A percentile compares a stretch with the other conserved stretches of the same genome.
Evolutionary conservation across 1,284 basidiomycete genomes (phyloP).

Genomic region (Thecaphora frezii): DNA sequence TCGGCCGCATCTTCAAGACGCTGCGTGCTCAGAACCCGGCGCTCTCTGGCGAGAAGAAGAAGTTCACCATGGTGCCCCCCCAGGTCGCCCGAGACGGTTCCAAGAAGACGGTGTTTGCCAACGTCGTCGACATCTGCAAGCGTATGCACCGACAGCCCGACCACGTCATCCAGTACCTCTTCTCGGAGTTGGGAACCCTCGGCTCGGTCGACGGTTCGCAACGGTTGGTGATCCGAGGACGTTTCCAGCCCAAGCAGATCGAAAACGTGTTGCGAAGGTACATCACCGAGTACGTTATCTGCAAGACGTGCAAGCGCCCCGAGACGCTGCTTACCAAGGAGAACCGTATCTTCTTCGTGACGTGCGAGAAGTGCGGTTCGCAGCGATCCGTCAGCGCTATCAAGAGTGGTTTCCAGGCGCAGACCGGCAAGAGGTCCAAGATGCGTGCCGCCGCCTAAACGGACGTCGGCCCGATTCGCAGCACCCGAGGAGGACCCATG

Average conservation of each 20-base stretch:
- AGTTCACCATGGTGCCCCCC: conserved; percentile 97
- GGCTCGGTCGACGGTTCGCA: conserved; percentile 91
- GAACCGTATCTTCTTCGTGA: conserved; percentile 99
- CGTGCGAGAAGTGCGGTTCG: conserved; percentile 90
- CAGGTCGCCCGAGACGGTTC: conserved; percentile 88
- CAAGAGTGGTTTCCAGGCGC: conserved; percentile 98
- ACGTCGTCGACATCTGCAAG: conserved; percentile 95
- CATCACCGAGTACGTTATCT: conserved; percentile 99
- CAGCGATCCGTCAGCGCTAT: conserved; percentile 90
- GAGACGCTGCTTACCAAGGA: conserved; percentile 95
- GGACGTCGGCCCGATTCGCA: no score
- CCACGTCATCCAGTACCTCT: conserved; percentile 96
- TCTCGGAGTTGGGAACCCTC: conserved; percentile 96
- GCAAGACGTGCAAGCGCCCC: conserved; percentile 98
- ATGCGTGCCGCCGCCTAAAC: conserved; percentile 26
- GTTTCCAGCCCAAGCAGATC: conserved; percentile 98
- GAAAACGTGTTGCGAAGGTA: conserved; percentile 96
- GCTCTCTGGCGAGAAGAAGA: conserved; percentile 72
- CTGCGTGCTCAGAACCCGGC: conserved; percentile 93
- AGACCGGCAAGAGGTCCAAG: conserved; percentile 70
- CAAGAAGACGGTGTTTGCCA: conserved; percentile 95
- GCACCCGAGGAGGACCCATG: no score
- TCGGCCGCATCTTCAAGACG: conserved; percentile 86
- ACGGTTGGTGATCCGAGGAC: conserved; percentile 92
- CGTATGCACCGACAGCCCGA: conserved; percentile 99